phyloP scores from a whole-genome alignment of 2,329 filamentous ascomycete species.

The Cladosporium sp. region DNA sequence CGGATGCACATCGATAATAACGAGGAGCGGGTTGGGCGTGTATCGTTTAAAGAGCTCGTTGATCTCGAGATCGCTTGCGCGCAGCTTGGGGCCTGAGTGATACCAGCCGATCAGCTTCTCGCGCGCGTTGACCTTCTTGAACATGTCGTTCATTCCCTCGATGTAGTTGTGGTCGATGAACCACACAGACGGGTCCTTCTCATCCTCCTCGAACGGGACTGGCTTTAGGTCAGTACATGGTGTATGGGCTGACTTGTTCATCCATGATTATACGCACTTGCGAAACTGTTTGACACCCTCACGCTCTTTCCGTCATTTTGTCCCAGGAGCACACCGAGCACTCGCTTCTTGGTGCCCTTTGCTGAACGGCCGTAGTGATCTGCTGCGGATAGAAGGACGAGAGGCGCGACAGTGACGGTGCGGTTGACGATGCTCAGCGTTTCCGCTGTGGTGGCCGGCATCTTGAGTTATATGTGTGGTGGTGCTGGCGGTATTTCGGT shows the following conservation, averaged over 20 bases:
- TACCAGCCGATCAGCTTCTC: constrained; percentile 99
- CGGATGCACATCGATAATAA: constrained; percentile 97
- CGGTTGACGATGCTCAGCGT: constrained; percentile 91
- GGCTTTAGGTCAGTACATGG: constrained; percentile 22
- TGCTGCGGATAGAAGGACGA: constrained; percentile 95
- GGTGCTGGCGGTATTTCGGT: neutral
- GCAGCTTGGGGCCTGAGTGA: constrained; percentile 94
- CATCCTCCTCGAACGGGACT: constrained; percentile 99
- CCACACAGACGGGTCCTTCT: constrained; percentile 98
- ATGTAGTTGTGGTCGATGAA: constrained; percentile 99
- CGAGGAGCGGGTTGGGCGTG: constrained; percentile 90
- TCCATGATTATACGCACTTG: constrained; percentile 61
- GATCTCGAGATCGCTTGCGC: constrained; percentile 96
- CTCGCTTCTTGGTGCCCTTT: constrained; percentile 83
- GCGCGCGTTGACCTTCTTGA: constrained; percentile 98
- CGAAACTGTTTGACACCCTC: constrained; percentile 97
- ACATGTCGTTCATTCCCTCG: constrained; percentile 99
- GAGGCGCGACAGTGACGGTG: constrained; percentile 93
- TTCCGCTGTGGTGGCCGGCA: constrained; percentile 97
- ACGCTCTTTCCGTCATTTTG: constrained; percentile 97
- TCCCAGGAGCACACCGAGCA: constrained; percentile 90
- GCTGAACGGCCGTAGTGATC: constrained; percentile 96
- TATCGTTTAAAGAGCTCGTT: constrained; percentile 99
- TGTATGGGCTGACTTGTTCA: neutral
- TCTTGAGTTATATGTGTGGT: constrained; percentile 47